Evolutionary conservation across 1,284 basidiomycete genomes (phyloP), one percentile per base, ranked within the genome.

Genomic region (Abortiporus biennis): DNA sequence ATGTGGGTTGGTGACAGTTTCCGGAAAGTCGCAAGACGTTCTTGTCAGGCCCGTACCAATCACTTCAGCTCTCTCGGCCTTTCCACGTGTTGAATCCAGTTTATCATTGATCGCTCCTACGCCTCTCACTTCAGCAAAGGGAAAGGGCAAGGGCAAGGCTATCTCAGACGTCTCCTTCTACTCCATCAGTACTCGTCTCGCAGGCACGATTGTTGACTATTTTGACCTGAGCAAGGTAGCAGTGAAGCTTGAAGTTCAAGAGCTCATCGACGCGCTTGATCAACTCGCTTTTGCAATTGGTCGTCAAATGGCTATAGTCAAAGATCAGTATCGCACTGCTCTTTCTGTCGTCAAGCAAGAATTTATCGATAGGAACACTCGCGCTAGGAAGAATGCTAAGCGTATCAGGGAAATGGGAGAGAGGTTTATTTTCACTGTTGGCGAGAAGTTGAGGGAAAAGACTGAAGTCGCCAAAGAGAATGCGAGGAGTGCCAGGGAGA

Each of bases 211-310:
- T 16, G 74, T 68, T 16, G 71, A 74, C 49, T 69, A 71, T 34
- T 59, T 81, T 48, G 77, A 72, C 44, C 63, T 65, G 16, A 31
- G 21, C 15, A 65, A 68, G 8, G 50, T 76, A 24, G 51, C 66
- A 3, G 64, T 68, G 13, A 64, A 65, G 8, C 63, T 63, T 39
- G 79, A 84, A 43, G 52, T 80, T 38, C 66, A 72, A 39, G 81
- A 83, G 51, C 64, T 82, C 24, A 54, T 77, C 31, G 72, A 76
- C 25, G 80, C 78, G 2, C 64, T 85, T 19, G 81, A 85, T 49
- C 76, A 72, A 1, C 68, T 86, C 29, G 62, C 69, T 43, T 59
- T 62, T 16, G 71, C 71, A 24, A 72, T 86, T 42, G 54, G 54
- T 25, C 56, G 53, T 30, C 68, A 71, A 50, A 66, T 61, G 3